Evolutionary conservation across 2,329 filamentous ascomycete genomes (phyloP).

Genomic region (Emergomyces pasteurianus): DNA sequence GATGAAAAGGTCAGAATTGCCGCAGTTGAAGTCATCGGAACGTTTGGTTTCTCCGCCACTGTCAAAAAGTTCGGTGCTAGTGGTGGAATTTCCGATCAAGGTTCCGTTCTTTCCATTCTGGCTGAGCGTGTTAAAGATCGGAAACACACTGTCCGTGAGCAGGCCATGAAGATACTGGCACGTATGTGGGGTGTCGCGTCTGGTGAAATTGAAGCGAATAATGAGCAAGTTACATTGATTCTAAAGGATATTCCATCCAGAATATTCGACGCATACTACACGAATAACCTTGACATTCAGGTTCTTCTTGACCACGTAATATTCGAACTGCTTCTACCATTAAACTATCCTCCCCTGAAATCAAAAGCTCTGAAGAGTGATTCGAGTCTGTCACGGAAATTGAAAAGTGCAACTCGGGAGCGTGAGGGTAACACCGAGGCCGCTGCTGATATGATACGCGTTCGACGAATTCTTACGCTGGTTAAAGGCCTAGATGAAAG

Average conservation of each 20-base stretch:
- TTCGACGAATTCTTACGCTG: constrained; percentile 72
- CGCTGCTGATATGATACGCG: constrained; percentile 53
- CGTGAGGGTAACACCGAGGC: constrained; percentile 26
- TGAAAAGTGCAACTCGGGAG: constrained; percentile 23
- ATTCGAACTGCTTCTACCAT: constrained; percentile 77
- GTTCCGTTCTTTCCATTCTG: constrained; percentile 68
- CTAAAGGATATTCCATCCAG: constrained; percentile 71
- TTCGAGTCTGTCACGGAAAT: constrained; percentile 47
- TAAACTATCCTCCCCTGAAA: constrained; percentile 70
- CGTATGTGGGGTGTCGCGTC: constrained; percentile 90
- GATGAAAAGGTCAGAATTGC: constrained; percentile 87
- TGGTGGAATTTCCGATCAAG: constrained; percentile 62
- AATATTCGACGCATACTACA: constrained; percentile 79
- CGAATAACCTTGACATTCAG: constrained; percentile 79
- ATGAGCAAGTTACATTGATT: constrained; percentile 62
- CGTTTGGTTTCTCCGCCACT: constrained; percentile 69
- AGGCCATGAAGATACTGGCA: constrained; percentile 73
- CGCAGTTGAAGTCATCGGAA: constrained; percentile 72
- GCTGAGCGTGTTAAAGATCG: constrained; percentile 83
- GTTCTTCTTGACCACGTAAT: constrained; percentile 71
- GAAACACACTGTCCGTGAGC: constrained; percentile 66
- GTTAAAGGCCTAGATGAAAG: constrained; percentile 64
- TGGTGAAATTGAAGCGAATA: constrained; percentile 72
- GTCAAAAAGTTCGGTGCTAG: constrained; percentile 67
- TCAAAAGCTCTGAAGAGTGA: constrained; percentile 33